Conservation (phyloP, 495 filamentous ascomycete genomes). For the Rusavskia elegans region DNA sequence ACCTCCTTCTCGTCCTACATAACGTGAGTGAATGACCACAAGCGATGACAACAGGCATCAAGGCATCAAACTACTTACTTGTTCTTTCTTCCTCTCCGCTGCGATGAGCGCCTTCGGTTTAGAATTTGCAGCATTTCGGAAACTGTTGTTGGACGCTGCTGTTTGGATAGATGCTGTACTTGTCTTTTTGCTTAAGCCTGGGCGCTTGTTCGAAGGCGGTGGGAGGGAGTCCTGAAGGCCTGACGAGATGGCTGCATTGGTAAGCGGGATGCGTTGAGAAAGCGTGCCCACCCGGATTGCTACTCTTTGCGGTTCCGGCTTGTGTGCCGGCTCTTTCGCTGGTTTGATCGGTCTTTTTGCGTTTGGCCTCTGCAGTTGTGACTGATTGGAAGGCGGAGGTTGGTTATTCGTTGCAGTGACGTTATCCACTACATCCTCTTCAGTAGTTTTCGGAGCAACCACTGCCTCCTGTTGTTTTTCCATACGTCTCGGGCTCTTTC, state of each 20-base stretch:
- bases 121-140: conserved; percentile 56
- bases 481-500: conserved; percentile 36
- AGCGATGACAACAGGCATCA: not conserved
- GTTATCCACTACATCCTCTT: conserved; percentile 19
- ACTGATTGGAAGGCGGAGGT: conserved; percentile 39
- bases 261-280: conserved; percentile 51
- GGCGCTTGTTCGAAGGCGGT: conserved; percentile 30
- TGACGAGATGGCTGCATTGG: conserved; percentile 40
- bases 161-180: conserved; percentile 53
- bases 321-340: conserved; percentile 46
- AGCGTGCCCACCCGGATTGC: conserved; percentile 63
- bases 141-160: conserved; percentile 45
- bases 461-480: conserved; percentile 15
- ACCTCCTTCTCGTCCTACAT: conserved; percentile 53
- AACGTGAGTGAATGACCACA: not conserved
- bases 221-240: conserved; percentile 41
- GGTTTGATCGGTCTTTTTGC: conserved; percentile 51
- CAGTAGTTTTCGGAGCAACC: not conserved
- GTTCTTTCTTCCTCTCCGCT: conserved; percentile 62
- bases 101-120: conserved; percentile 46
- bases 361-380: conserved; percentile 35
- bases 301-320: conserved; percentile 59
- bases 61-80: conserved; percentile 18
- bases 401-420: conserved; percentile 29
- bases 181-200: conserved; percentile 40